Evolutionary conservation across 257 asterid genomes (phyloP).

Genomic region (Fraxinus cuspidata): DNA sequence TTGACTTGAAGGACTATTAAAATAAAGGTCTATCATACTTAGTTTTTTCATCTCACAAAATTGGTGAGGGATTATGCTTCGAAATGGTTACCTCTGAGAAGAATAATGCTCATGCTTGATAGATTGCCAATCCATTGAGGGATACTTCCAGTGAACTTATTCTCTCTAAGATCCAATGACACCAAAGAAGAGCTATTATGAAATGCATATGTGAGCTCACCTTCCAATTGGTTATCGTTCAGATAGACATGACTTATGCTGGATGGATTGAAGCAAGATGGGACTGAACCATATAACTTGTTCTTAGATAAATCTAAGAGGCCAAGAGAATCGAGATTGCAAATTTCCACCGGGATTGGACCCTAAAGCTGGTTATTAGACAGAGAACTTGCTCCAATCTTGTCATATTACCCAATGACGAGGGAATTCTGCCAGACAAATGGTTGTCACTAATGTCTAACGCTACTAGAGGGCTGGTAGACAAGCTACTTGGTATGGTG

Average conservation of each 20-base stretch:
- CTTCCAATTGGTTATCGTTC: neutral
- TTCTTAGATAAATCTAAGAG: constrained; percentile 4
- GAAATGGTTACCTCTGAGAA: neutral
- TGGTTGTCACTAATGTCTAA: constrained; percentile 7
- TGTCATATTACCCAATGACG: constrained; percentile 8
- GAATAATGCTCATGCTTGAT: neutral
- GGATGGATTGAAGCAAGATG: constrained; percentile 12
- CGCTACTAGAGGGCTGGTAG: neutral
- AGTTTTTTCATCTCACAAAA: neutral
- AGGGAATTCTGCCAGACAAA: neutral
- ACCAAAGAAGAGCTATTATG: neutral
- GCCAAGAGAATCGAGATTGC: neutral
- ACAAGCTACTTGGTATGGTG: constrained; percentile 6
- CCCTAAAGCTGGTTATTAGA: neutral
- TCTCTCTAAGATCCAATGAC: neutral
- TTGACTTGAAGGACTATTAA: neutral
- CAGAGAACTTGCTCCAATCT: neutral
- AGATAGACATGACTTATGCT: neutral
- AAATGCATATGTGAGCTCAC: neutral
- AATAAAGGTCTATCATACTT: constrained; percentile 16
- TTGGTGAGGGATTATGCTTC: constrained; percentile 2
- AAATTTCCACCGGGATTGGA: constrained; percentile 6
- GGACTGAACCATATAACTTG: neutral
- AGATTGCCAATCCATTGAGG: neutral
- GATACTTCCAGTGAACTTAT: neutral